These are phyloP conservation scores for Globisporangium perplexum DNA, from an alignment of 352 stramenopile species.

Conservation along the genomic window DNA sequence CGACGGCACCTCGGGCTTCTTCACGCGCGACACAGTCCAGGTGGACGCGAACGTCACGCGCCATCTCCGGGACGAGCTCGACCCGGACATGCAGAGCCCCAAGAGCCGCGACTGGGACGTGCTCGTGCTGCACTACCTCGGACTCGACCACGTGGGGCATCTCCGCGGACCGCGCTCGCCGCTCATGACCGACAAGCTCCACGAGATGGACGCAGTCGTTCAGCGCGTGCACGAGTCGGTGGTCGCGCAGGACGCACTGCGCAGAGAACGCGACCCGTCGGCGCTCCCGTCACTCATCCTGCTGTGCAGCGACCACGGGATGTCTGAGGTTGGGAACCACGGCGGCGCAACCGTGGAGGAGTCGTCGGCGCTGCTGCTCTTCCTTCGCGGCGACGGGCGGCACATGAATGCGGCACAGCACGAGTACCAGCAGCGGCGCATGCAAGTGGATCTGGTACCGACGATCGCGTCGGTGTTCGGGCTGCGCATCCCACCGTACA, in stretches of 20 bases:
- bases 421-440: slow-evolving; percentile 19
- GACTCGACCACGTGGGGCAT: slow-evolving; percentile 84
- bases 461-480: slow-evolving; percentile 74
- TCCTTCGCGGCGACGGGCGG: slow-evolving; percentile 48
- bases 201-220: slow-evolving; percentile 81
- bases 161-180: slow-evolving; percentile 67
- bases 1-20: slow-evolving; percentile 85
- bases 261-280: slow-evolving; percentile 15
- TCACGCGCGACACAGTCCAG: slow-evolving; percentile 82
- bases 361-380: slow-evolving; percentile 76
- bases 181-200: slow-evolving; percentile 75
- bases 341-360: slow-evolving; percentile 81
- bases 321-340: slow-evolving; percentile 88
- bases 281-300: slow-evolving; percentile 59
- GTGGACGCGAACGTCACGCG: slow-evolving; percentile 85
- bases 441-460: slow-evolving; percentile 82
- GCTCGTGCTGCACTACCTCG: slow-evolving; percentile 84
- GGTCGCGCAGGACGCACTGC: slow-evolving; percentile 38
- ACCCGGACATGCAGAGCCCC: slow-evolving; percentile 51
- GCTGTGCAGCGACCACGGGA: slow-evolving; percentile 85
- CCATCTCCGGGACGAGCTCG: slow-evolving; percentile 79
- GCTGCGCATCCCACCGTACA: slow-evolving; percentile 58
- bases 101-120: slow-evolving; percentile 82
- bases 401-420: neutral
- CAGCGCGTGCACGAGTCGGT: slow-evolving; percentile 56